Evolutionary conservation across 805 yeast species (phyloP).

Genomic region (Cyberlindnera xishuangbannaensis): DNA sequence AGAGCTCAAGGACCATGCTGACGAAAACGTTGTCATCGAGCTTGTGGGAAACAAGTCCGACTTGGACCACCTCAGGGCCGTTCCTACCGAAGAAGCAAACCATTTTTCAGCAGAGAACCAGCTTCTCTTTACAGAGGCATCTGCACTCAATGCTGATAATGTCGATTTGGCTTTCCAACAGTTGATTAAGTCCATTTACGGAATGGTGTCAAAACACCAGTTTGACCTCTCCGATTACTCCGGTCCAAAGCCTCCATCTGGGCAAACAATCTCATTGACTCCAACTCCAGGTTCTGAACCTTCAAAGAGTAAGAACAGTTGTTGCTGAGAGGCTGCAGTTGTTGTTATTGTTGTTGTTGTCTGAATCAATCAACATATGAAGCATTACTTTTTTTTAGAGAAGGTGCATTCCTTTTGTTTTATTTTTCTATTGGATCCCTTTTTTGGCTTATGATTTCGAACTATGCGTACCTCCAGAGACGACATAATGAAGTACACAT

Average conservation of each 20-base stretch:
- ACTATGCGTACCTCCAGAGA: no score
- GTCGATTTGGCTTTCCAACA: slow-evolving; percentile 94
- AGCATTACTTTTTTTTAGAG: no score
- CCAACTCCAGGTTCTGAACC: slow-evolving; percentile 87
- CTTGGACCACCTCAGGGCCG: slow-evolving; percentile 88
- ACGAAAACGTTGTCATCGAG: slow-evolving; percentile 92
- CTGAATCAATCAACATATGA: no score
- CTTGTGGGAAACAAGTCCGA: slow-evolving; percentile 91
- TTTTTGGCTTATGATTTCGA: no score
- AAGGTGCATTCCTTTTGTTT: no score
- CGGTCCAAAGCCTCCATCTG: slow-evolving; percentile 64
- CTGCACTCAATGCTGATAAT: slow-evolving; percentile 90
- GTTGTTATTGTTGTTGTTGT: no score
- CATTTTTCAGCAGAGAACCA: slow-evolving; percentile 90
- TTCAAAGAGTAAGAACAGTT: slow-evolving; percentile 41
- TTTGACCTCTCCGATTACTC: slow-evolving; percentile 75
- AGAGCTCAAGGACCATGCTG: slow-evolving; percentile 87
- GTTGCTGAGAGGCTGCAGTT: no score
- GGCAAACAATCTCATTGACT: slow-evolving; percentile 88
- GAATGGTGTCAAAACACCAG: slow-evolving; percentile 90
- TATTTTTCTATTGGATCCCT: no score
- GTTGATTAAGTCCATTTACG: slow-evolving; percentile 86
- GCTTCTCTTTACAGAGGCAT: slow-evolving; percentile 90
- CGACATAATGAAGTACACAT: no score
- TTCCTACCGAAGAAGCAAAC: slow-evolving; percentile 96